Conservation (phyloP, 768 basidiomycete genomes). For the button mushroom (Agaricus bisporus) region DNA sequence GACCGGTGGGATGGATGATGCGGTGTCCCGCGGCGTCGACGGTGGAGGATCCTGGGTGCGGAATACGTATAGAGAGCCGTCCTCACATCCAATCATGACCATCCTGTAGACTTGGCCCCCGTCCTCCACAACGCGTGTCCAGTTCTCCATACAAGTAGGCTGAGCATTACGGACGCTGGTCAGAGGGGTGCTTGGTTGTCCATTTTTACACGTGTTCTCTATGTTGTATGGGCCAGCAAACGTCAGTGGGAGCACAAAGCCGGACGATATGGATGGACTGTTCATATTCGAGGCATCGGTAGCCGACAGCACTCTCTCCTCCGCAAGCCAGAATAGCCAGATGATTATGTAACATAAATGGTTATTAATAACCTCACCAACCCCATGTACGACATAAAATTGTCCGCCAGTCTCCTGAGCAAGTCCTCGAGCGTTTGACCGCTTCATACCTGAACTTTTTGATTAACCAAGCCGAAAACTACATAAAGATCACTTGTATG, state of each 20-base stretch:
- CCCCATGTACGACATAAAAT: too few species aligned
- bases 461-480: too few species aligned
- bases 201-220: neutral
- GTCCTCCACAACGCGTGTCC: constrained; percentile 14
- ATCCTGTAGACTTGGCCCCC: constrained; percentile 16
- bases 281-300: constrained; percentile 2
- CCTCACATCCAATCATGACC: constrained; percentile 34
- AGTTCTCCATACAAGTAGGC: constrained; percentile 26
- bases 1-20: constrained; percentile 4
- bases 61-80: constrained; percentile 40
- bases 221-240: constrained; percentile 19
- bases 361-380: too few species aligned
- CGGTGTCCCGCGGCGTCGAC: constrained; percentile 11
- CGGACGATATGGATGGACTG: neutral
- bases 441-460: too few species aligned
- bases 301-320: too few species aligned
- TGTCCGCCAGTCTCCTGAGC: too few species aligned
- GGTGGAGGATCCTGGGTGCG: constrained; percentile 15
- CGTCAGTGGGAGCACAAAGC: constrained; percentile 25
- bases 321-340: too few species aligned
- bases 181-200: neutral
- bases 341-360: too few species aligned
- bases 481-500: too few species aligned
- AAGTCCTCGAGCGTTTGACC: too few species aligned
- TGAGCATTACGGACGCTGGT: constrained; percentile 24